phyloP scores from a whole-genome alignment of 2,329 filamentous ascomycete species.

The Metarhizium humberi region DNA sequence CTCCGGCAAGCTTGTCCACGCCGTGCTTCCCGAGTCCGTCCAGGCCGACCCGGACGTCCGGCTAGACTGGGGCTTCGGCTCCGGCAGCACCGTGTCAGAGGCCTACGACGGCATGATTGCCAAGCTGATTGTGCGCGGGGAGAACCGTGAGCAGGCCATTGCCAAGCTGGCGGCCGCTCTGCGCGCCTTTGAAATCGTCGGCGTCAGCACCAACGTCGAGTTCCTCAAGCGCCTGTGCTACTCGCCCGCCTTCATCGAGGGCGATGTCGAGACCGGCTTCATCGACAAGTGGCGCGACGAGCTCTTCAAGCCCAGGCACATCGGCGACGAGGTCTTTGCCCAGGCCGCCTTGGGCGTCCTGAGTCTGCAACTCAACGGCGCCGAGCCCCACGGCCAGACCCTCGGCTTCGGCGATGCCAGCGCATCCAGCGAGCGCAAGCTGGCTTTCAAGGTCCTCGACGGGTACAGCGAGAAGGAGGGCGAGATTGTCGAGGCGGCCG shows the following conservation, averaged over 20 bases:
- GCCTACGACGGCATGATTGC: conserved; percentile 99
- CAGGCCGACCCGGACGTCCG: conserved; percentile 61
- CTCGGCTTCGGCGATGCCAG: conserved; percentile 45
- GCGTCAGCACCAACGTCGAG: conserved; percentile 90
- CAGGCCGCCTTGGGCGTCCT: conserved; percentile 79
- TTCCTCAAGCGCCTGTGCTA: conserved; percentile 85
- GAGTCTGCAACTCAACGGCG: conserved; percentile 33
- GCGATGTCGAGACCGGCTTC: conserved; percentile 91
- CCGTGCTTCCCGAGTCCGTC: conserved; percentile 60
- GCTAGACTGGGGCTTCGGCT: conserved; percentile 86
- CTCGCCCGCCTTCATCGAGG: conserved; percentile 71
- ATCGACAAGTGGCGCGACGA: conserved; percentile 80
- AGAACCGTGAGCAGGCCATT: conserved; percentile 69
- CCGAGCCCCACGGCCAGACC: conserved; percentile 35
- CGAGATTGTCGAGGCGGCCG: conserved; percentile 45
- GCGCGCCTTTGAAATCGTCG: conserved; percentile 84
- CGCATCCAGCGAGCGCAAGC: conserved; percentile 33
- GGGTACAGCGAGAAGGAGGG: conserved; percentile 54
- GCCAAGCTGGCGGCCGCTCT: conserved; percentile 73
- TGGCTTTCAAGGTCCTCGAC: conserved; percentile 49
- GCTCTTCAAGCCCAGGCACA: conserved; percentile 57
- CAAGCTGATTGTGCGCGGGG: conserved; percentile 86
- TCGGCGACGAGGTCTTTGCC: conserved; percentile 66
- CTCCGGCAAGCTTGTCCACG: conserved; percentile 77
- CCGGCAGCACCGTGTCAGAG: conserved; percentile 85